Conservation (phyloP, 2,329 filamentous ascomycete species). For the Verticillium isaacii region DNA sequence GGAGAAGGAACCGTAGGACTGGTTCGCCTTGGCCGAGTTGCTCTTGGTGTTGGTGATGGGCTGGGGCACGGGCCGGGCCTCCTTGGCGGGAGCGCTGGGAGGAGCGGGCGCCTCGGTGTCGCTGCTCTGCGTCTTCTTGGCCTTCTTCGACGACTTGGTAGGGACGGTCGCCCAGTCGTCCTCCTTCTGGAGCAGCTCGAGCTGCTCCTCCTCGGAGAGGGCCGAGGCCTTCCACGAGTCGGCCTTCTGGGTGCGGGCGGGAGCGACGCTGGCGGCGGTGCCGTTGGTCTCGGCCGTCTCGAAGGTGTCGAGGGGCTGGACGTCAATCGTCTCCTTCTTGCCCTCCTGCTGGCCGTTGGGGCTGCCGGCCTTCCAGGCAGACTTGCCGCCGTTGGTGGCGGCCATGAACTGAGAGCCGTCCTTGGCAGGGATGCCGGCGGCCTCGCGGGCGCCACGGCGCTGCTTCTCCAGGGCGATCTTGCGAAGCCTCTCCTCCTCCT, state of each 20-base stretch:
- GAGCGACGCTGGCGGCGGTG: constrained; percentile 15
- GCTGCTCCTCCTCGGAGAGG: constrained; percentile 59
- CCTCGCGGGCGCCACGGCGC: constrained; percentile 72
- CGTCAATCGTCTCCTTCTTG: constrained; percentile 27
- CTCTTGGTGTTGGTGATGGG: constrained; percentile 24
- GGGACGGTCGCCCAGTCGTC: constrained; percentile 59
- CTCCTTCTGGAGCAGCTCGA: constrained; percentile 48
- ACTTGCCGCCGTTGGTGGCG: constrained; percentile 31
- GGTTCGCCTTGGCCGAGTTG: constrained; percentile 22
- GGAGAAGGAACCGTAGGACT: constrained; percentile 38
- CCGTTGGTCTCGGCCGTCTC: constrained; percentile 31
- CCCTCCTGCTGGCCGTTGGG: constrained; percentile 23
- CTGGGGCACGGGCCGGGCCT: constrained; percentile 19
- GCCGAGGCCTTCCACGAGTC: constrained; percentile 46
- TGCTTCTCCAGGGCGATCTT: constrained; percentile 76
- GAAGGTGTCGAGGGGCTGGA: constrained; percentile 55
- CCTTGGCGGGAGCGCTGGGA: constrained; percentile 12
- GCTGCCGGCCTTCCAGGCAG: constrained; percentile 36
- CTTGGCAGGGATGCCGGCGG: constrained; percentile 77
- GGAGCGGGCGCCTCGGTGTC: constrained; percentile 29
- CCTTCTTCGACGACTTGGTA: constrained; percentile 36
- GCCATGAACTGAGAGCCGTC: constrained; percentile 64
- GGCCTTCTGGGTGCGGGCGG: background rate
- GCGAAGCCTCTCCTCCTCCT: constrained; percentile 74
- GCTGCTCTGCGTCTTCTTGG: constrained; percentile 35